phyloP scores from a whole-genome alignment of 148 eudicot species.

The Rhododendron ferrugineum region DNA sequence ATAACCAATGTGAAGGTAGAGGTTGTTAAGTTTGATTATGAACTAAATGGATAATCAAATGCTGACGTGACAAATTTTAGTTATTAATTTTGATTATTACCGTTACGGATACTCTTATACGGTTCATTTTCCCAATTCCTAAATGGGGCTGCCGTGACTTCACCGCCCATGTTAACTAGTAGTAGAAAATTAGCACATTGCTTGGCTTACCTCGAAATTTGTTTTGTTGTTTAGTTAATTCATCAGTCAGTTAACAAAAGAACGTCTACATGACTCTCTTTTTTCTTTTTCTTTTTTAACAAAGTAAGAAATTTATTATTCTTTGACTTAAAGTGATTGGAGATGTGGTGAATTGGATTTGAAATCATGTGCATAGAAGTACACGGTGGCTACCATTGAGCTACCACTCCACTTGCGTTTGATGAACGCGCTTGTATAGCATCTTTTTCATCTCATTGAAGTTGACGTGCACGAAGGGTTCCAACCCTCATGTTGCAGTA shows the following conservation, averaged over 20 bases:
- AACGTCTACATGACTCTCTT: background rate
- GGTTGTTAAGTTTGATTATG: no score
- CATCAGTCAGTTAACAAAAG: background rate
- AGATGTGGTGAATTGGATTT: background rate
- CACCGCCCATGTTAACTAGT: background rate
- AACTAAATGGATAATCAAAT: no score
- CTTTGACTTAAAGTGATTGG: background rate
- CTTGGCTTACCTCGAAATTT: background rate
- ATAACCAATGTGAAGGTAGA: no score
- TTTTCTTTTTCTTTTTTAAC: no score
- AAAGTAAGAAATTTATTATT: no score
- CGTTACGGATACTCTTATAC: no score
- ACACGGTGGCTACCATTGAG: no score
- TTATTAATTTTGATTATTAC: no score
- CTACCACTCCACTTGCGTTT: background rate
- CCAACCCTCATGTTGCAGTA: background rate
- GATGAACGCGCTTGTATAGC: background rate
- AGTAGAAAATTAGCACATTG: background rate
- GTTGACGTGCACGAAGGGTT: background rate
- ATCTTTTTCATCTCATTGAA: background rate
- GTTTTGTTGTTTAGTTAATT: background rate
- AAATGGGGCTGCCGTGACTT: background rate
- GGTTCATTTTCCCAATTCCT: background rate
- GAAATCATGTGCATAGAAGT: background rate
- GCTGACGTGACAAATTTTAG: no score